Evolutionary conservation across 768 basidiomycete genomes (phyloP), one percentile per base, ranked within the genome.

Genomic region (Tulasnella sp.): DNA sequence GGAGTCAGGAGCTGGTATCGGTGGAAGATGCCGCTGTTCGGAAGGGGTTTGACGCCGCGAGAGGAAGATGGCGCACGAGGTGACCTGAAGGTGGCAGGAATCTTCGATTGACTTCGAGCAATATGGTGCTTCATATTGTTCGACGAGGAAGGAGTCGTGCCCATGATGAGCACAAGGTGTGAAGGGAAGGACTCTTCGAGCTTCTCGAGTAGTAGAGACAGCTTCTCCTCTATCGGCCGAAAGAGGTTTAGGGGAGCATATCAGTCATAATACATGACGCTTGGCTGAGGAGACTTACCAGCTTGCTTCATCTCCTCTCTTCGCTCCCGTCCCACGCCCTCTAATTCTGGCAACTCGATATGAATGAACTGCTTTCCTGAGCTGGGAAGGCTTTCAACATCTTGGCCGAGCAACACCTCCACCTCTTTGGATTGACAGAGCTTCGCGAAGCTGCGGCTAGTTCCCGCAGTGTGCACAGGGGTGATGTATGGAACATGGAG

Each of bases 1-100:
- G 63, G 63, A 2, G 63, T 64, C 15, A 64, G 61, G 48, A 64
- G 58, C 38, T 64, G 63, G 34, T 64, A 64, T 21, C 49, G 49
- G 30, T 63, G 55, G 59, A 64, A 55, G n/a, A 59, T 38, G 9
- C 57, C 62, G n/a, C 55, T 61, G 10, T 22, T 42, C 7, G 60
- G 52, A 38, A 21, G 31, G 10, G 51, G 30, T 19, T 53, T 30
- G 38, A 24, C 31, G 15, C 24, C 54, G 22, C 45, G 49, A 15
- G 30, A 30, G 5, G 29, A 41, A 8, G 43, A 38, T 11, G 63
- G 48, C 27, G 55, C 27, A 17, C 30, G 21, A 27, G 60, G 49
- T 22, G 50, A 38, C 34, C 34, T 25, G 43, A 49, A 48, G 17
- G 24, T 22, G 44, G 49, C 41, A 9, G 60, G 49, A 17, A 52